Percentiles rank a stretch among this genome's conserved stretches.
phyloP scores from a whole-genome alignment of 148 eudicot species.

The Chenopodium berlandieri region DNA sequence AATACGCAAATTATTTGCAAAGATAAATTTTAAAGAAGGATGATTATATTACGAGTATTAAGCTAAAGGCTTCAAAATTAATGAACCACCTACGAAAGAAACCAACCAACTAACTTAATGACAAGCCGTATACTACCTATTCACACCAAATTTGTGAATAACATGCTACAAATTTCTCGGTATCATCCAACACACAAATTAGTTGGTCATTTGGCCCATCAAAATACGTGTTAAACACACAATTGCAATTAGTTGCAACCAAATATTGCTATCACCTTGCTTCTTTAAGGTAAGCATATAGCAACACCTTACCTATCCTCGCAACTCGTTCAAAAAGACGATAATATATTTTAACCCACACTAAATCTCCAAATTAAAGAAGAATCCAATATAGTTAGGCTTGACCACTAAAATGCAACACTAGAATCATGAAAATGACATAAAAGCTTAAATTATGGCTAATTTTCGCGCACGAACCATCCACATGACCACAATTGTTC shows the following conservation, averaged over 20 bases:
- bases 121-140: slow-evolving; percentile 3
- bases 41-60: not conserved
- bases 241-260: not conserved
- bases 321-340: not conserved
- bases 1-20: not conserved
- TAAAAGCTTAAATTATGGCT: not conserved
- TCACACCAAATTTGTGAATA: not conserved
- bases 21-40: not conserved
- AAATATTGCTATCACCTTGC: not conserved
- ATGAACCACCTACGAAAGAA: slow-evolving; percentile 1
- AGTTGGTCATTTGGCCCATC: not conserved
- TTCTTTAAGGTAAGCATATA: not conserved
- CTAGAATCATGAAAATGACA: not conserved
- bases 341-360: not conserved
- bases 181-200: not conserved
- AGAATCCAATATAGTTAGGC: not conserved
- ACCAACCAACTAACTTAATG: slow-evolving; percentile 11
- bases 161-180: not conserved
- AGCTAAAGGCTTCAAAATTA: not conserved
- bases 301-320: not conserved
- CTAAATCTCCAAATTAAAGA: not conserved
- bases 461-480: not conserved
- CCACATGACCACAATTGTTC: not conserved
- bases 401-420: slow-evolving; percentile 8
- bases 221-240: slow-evolving; percentile 7